Evolutionary conservation across 106 monocot species (phyloP).

Genomic region (Amphibolis antarctica): DNA sequence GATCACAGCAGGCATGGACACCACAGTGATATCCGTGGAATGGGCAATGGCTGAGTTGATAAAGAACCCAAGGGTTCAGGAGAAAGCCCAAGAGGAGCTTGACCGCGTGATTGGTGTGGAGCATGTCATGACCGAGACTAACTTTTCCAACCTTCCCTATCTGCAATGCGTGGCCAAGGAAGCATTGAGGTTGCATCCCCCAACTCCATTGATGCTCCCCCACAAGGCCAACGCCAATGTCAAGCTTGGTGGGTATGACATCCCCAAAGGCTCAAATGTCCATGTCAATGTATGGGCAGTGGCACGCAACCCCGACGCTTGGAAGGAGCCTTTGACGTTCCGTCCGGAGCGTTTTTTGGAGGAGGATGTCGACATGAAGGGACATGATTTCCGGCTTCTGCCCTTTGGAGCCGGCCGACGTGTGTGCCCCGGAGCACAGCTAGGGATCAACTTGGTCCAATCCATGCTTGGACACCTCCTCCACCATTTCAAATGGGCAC

Average conservation of each 20-base stretch:
- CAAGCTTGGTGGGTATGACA: conserved; percentile 67
- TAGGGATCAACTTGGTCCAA: conserved; percentile 68
- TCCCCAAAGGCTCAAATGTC: conserved; percentile 68
- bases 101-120: conserved; percentile 59
- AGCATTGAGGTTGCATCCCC: conserved; percentile 81
- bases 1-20: conserved; percentile 97
- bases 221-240: conserved; percentile 53
- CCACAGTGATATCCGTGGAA: conserved; percentile 73
- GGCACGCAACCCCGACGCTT: conserved; percentile 56
- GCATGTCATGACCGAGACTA: conserved; percentile 54
- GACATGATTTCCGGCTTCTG: conserved; percentile 68
- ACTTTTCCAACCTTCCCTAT: conserved; percentile 74
- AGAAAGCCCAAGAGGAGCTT: conserved; percentile 63
- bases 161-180: conserved; percentile 74
- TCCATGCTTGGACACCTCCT: conserved; percentile 88
- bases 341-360: conserved; percentile 70
- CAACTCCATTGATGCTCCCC: conserved; percentile 92
- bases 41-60: conserved; percentile 95
- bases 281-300: conserved; percentile 92
- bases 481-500: conserved; percentile 73
- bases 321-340: conserved; percentile 64
- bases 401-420: conserved; percentile 86
- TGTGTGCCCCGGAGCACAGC: conserved; percentile 83
- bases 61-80: conserved; percentile 56
- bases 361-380: conserved; percentile 80